Evolutionary conservation across 2,329 filamentous ascomycete species (phyloP).

Genomic region (Fusarium solani-melongenae): DNA sequence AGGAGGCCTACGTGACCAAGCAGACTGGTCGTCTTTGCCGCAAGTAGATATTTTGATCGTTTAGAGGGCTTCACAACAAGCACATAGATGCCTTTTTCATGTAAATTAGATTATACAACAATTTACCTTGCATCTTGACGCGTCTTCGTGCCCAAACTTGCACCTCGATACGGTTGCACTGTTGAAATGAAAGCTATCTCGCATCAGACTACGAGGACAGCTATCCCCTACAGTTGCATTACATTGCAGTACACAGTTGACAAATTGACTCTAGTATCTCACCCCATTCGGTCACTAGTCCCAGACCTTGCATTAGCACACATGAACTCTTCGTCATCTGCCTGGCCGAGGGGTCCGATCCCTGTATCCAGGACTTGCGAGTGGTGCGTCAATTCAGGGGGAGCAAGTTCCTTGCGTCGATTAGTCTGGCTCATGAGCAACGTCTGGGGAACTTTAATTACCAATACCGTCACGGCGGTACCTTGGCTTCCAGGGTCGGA

Average conservation of each 20-base stretch:
- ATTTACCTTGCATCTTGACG: neutral
- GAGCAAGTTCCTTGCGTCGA: neutral
- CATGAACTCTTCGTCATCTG: neutral
- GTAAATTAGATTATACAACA: neutral
- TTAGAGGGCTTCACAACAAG: neutral
- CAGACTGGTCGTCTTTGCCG: slow-evolving; percentile 32
- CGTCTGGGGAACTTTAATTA: neutral
- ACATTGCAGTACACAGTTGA: neutral
- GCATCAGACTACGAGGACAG: neutral
- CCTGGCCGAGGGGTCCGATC: neutral
- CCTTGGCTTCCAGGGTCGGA: neutral
- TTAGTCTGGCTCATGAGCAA: neutral
- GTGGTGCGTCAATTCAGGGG: neutral
- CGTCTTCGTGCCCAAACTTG: too few species aligned
- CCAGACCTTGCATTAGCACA: neutral
- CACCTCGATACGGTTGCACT: neutral
- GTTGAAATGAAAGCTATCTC: neutral
- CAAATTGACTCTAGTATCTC: neutral
- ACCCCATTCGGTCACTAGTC: neutral
- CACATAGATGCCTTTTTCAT: neutral
- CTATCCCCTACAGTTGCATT: neutral
- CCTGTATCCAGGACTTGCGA: neutral
- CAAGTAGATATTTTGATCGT: slow-evolving; percentile 4
- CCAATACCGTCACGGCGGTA: neutral
- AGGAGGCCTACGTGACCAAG: slow-evolving; percentile 25